Evolutionary conservation across 2,329 filamentous ascomycete species (phyloP).

Genomic region (Trichoderma sp.): DNA sequence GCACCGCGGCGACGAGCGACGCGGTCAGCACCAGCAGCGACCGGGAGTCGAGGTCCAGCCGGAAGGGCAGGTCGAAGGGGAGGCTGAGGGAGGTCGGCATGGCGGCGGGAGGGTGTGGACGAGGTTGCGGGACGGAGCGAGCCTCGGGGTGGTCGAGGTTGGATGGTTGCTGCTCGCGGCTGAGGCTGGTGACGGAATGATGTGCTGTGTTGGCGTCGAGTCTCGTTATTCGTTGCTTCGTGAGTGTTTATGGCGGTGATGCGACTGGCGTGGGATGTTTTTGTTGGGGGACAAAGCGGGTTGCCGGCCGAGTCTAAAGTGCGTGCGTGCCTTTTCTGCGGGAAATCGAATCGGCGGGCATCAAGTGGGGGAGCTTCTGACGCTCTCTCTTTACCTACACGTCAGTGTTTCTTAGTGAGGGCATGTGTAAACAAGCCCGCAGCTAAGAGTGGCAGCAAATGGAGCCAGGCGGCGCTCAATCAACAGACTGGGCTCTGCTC

Average conservation of each 20-base stretch:
- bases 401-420: too few species aligned
- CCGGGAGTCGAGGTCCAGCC: constrained; percentile 17
- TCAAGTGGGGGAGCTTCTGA: background rate
- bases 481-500: too few species aligned
- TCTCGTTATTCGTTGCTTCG: background rate
- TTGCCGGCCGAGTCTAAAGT: background rate
- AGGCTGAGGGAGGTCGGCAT: constrained; percentile 22
- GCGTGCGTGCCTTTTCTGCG: constrained; percentile 5
- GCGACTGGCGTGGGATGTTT: background rate
- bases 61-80: constrained; percentile 11
- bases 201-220: background rate
- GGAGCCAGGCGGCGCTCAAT: too few species aligned
- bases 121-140: background rate
- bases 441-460: background rate
- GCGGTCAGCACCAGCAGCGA: constrained; percentile 34
- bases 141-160: background rate
- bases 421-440: background rate
- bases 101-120: background rate
- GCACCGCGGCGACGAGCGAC: constrained; percentile 46
- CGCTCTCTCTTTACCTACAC: too few species aligned
- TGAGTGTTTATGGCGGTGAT: background rate
- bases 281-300: constrained; percentile 1
- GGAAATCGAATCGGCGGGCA: background rate
- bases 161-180: background rate
- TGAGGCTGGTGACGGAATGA: too few species aligned